Evolutionary conservation across 2,329 filamentous ascomycete species (phyloP), one percentile per base, ranked within the genome.

Genomic region (Fusarium mangiferae): DNA sequence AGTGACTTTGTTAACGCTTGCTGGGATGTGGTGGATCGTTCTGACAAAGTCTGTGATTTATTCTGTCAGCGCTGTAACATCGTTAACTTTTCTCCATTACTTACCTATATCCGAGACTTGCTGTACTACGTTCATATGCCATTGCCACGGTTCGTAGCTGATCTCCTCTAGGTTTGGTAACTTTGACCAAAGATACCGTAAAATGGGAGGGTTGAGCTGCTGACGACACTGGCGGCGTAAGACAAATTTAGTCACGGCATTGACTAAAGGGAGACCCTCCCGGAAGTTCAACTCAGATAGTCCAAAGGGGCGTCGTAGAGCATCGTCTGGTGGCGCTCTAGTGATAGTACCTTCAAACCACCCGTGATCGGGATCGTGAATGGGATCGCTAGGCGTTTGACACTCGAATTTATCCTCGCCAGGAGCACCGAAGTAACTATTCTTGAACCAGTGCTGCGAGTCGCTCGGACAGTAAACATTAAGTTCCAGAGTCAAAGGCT

Each of bases 1-100:
- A 0, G 15, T 56, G 1, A 76, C 5, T 6, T 1, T 70, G 22
- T 79, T 72, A 38, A 87, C 79, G 18, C 6, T 36, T 38, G 4
- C 39, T 3, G 60, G 28, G 14, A 76, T 28, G 3, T 8, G 4
- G 3, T 26, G 4, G n/a, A 46, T 22, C 5, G 41, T 24, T 4
- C 2, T 22, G 3, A 15, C 7, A 30, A 33, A 57, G 0, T 0
- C 54, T 35, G 6, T 45, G 0, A 14, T 7, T 15, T 1, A 12
- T 33, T 49, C 15, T 18, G 10, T 48, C 26, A 48, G 45, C 6
- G 5, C 3, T 30, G 6, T 8, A 12, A 1, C 26, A n/a, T 48
- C 7, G 17, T 30, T 6, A n/a, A 12, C 2, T 12, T 17, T 10
- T 18, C 4, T n/a, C 3, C 5, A 6, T 15, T 20, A 2, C 66